These are phyloP conservation scores for Ophiobolus disseminans DNA, from an alignment of 2,329 filamentous ascomycete species.

Conservation along the genomic window DNA sequence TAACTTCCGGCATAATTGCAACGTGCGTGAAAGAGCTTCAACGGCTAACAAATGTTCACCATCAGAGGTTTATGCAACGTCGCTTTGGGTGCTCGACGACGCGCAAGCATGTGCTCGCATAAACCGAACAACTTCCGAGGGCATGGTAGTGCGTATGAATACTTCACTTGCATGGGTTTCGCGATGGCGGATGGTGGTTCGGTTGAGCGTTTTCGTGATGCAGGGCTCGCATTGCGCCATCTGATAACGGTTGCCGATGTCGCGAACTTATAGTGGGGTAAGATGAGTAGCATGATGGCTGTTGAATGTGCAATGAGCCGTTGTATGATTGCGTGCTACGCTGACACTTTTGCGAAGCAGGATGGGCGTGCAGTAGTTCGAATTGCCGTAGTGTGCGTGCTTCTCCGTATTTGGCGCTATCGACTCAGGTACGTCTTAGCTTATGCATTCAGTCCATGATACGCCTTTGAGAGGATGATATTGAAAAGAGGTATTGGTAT, in stretches of 20 bases:
- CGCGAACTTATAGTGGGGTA: slow-evolving; percentile 9
- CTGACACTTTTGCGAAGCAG: too few relatives aligned
- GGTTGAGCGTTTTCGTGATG: slow-evolving; percentile 19
- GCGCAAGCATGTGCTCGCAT: not conserved
- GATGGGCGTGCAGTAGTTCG: too few relatives aligned
- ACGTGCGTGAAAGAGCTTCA: not conserved
- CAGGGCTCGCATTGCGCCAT: slow-evolving; percentile 28
- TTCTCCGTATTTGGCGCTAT: too few relatives aligned
- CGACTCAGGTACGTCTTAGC: too few relatives aligned
- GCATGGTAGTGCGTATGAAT: not conserved
- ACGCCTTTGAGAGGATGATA: too few relatives aligned
- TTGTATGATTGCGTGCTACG: slow-evolving; percentile 5
- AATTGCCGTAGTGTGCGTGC: not conserved
- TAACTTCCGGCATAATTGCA: slow-evolving; percentile 21
- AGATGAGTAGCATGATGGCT: too few relatives aligned
- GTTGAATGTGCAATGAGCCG: too few relatives aligned
- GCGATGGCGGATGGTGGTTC: not conserved
- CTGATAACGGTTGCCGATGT: slow-evolving; percentile 14
- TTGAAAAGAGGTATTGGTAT: too few relatives aligned
- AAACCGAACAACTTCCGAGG: not conserved
- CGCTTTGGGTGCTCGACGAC: not conserved
- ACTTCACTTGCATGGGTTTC: not conserved
- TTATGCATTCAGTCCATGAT: too few relatives aligned
- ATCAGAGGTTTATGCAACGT: not conserved
- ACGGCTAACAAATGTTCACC: too few relatives aligned